These are phyloP conservation scores for Medicago truncatula DNA, from an alignment of 306 rosid species.

Conservation along the genomic window DNA sequence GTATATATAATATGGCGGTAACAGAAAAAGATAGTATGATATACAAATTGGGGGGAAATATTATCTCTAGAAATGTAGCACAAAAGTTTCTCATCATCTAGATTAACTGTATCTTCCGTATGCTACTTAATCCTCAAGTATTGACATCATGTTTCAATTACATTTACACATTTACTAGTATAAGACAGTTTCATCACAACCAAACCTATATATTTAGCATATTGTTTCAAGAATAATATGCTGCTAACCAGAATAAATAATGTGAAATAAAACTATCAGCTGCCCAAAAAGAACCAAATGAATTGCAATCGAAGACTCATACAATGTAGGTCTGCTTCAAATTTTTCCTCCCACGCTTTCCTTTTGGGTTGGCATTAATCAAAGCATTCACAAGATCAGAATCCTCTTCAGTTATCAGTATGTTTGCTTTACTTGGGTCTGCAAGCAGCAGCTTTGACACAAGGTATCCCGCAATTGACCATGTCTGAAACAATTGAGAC, in stretches of 20 bases:
- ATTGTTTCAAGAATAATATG: constrained; percentile 38
- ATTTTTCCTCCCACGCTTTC: constrained; percentile 70
- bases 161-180: constrained; percentile 24
- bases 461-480: constrained; percentile 88
- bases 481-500: constrained; percentile 70
- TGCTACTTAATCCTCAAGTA: constrained; percentile 38
- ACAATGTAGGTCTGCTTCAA: constrained; percentile 66
- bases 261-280: constrained; percentile 23
- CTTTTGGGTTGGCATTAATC: constrained; percentile 65
- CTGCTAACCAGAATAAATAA: constrained; percentile 33
- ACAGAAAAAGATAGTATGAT: background rate
- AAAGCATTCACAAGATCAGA: constrained; percentile 78
- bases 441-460: constrained; percentile 72
- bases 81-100: constrained; percentile 34
- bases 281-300: constrained; percentile 36
- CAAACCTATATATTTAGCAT: constrained; percentile 38
- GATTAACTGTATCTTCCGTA: constrained; percentile 11
- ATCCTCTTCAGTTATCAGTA: constrained; percentile 78
- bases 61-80: constrained; percentile 7
- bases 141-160: constrained; percentile 26
- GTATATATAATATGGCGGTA: background rate
- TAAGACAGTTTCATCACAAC: constrained; percentile 31
- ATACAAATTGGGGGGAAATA: background rate
- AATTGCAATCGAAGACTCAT: constrained; percentile 43
- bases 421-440: constrained; percentile 74